Evolutionary conservation across 192 early-diverging fungal species (phyloP).

Genomic region (Chytriomyces sp.): DNA sequence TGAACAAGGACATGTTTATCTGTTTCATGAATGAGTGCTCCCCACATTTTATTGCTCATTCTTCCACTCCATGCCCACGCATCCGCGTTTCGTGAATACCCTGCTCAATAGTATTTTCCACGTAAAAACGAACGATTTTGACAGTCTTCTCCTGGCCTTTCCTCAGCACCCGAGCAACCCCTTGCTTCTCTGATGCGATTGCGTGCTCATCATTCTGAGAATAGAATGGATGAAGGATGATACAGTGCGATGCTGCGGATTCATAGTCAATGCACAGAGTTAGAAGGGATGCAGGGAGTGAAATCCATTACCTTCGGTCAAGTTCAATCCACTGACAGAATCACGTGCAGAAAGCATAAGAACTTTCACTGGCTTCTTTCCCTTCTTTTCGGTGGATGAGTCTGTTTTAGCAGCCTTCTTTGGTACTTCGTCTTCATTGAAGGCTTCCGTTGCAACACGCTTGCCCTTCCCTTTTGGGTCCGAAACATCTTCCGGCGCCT

Average conservation of each 20-base stretch:
- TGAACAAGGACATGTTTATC: too few relatives aligned
- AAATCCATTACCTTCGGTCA: constrained; percentile 33
- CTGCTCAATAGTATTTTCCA: constrained; percentile 15
- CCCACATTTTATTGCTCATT: too few relatives aligned
- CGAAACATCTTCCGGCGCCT: neutral
- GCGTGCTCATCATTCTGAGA: constrained; percentile 19
- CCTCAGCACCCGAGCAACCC: constrained; percentile 18
- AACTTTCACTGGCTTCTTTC: constrained; percentile 25
- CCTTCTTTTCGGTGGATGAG: neutral
- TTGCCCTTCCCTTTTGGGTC: constrained; percentile 5
- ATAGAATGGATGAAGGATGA: constrained; percentile 19
- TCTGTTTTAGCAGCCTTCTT: neutral
- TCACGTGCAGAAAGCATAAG: constrained; percentile 33
- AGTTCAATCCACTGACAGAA: constrained; percentile 37
- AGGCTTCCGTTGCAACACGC: neutral
- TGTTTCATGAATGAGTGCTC: too few relatives aligned
- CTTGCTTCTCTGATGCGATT: constrained; percentile 27
- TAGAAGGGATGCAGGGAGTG: neutral
- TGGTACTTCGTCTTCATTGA: neutral
- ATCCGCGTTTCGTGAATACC: constrained; percentile 15
- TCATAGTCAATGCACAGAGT: neutral
- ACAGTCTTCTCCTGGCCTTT: constrained; percentile 19
- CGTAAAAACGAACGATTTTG: constrained; percentile 18
- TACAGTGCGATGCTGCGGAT: constrained; percentile 2
- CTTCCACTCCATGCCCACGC: neutral